Base-by-base conservation (phyloP, 75 land plant genomes). In the Sequoiadendron giganteum region DNA sequence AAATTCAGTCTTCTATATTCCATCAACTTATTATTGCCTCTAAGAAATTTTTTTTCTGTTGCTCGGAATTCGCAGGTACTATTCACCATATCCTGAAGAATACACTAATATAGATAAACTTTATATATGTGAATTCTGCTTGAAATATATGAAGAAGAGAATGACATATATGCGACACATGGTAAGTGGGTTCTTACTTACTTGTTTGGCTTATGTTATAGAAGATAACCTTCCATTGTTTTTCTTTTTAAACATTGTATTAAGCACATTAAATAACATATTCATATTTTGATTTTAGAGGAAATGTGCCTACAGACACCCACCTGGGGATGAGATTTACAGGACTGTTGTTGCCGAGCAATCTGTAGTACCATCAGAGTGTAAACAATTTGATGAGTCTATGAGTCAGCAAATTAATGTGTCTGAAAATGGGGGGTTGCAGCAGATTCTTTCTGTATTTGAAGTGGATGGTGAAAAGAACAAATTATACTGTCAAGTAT, bases 81-180 rank as follows among this genome's bases (percentile, higher is more conserved):
- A 89, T 45, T 93, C 93, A 49, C 93, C 93, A 15, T 93, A 92
- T 86, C 93, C 93, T 87, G 93, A 91, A 58, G 93, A 93, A 83
- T 93, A 93, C 58, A 55, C 88, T 55, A 65, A 89, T 52, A 89
- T 87, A 21, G 88, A 91, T 73, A 93, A 88, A 87, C 88, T 93
- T 30, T 93, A 80, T 86, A 86, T 93, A 30, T 93, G 93, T 87
- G 93, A 93, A 43, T 92, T 89, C 83, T 93, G 93, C 86, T 86
- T 93, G 48, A 92, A 91, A 85, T 91, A 92, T 76, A 91, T 91
- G 90, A 91, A 87, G 88, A 89, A 90, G 91, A 88, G 88, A 86
- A 83, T 85, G 80, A 89, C 87, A 45, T 83, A 89, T 68, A 87
- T 42, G 85, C 68, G 92, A 34, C 93, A 93, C 78, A 93, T 86